These are phyloP conservation scores for Phytomonas sp. DNA, from an alignment of 208 protist species.

Conservation along the genomic window DNA sequence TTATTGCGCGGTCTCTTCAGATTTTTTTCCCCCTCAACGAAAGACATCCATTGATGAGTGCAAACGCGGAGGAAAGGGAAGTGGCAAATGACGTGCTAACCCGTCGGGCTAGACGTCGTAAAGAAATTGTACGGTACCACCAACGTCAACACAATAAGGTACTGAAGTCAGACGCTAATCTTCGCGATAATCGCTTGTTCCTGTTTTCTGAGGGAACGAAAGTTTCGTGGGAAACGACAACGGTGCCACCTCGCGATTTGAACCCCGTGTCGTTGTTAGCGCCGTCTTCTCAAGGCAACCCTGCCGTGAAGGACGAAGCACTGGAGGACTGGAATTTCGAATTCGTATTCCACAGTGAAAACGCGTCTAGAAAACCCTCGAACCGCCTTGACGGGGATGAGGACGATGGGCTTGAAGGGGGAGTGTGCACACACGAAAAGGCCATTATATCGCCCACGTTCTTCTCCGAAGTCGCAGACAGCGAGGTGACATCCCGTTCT, in stretches of 20 bases:
- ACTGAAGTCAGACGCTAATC: constrained; percentile 28
- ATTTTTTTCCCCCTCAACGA: not conserved
- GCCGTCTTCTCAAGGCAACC: not conserved
- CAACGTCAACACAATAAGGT: constrained; percentile 37
- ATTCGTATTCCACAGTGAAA: constrained; percentile 10
- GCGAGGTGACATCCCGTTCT: not conserved
- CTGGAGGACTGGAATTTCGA: constrained; percentile 9
- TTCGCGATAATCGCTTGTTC: constrained; percentile 46
- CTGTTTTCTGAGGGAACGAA: constrained; percentile 16
- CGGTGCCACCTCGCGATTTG: not conserved
- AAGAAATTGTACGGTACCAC: constrained; percentile 67
- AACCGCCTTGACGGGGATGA: not conserved
- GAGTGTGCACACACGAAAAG: constrained; percentile 17
- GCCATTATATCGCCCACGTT: constrained; percentile 23
- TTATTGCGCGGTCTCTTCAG: not conserved
- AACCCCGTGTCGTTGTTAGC: not conserved
- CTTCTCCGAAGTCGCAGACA: constrained; percentile 18
- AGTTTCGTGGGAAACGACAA: not conserved
- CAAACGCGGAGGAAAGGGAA: constrained; percentile 8
- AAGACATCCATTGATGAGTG: not conserved
- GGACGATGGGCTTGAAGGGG: not conserved
- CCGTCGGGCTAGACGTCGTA: constrained; percentile 47
- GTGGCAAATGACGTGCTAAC: constrained; percentile 8
- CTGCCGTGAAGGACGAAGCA: not conserved
- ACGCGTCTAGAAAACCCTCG: not conserved